Conservation (phyloP, 1,139 yeast species). For the Blastobotrys capitulatus region DNA sequence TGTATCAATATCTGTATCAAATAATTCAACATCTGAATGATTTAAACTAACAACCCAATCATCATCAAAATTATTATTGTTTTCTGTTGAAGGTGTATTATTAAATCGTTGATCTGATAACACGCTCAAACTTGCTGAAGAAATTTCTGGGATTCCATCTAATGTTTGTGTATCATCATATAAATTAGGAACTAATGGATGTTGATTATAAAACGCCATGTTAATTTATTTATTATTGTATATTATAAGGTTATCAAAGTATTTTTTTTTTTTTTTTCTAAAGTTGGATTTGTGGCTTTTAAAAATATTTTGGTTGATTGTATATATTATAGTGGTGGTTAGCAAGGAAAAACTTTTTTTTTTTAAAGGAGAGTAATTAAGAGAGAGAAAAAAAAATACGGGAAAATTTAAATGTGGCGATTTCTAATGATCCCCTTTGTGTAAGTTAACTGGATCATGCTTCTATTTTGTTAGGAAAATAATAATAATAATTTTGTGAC, state of each 20-base stretch:
- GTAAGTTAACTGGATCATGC: no score
- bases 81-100: neutral
- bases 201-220: slow-evolving; percentile 12
- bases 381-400: no score
- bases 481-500: no score
- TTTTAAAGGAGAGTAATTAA: no score
- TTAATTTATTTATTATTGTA: neutral
- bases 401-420: no score
- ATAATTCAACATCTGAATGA: neutral
- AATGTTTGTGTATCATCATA: neutral
- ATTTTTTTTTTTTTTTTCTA: neutral
- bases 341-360: neutral
- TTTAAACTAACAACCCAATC: slow-evolving; percentile 9
- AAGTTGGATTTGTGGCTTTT: neutral
- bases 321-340: neutral
- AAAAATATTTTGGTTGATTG: neutral
- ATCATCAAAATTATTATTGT: neutral
- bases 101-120: neutral
- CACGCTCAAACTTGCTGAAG: slow-evolving; percentile 3
- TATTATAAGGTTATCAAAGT: no score
- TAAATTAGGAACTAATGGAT: slow-evolving; percentile 13
- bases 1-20: neutral
- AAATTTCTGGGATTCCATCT: slow-evolving; percentile 9
- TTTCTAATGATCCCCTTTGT: no score
- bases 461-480: no score